Base-by-base conservation (phyloP, 441 rosid species). In the Dalechampia spathulata region DNA sequence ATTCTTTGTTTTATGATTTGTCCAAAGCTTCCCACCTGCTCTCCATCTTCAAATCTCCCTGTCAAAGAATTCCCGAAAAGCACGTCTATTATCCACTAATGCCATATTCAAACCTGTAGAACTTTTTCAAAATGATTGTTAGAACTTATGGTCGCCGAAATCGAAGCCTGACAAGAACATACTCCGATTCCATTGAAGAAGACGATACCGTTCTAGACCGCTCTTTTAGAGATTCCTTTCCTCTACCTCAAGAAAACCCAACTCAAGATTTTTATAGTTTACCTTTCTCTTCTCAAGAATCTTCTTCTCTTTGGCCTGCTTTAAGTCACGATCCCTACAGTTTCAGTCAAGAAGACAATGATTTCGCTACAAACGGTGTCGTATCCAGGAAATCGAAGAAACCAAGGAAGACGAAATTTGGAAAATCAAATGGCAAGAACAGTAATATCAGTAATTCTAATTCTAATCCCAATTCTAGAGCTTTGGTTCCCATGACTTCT, bases 71-170 rank as follows among this genome's bases (percentile, higher is more conserved):
- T 23, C 77, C 80, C 47, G 26, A 69, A 77, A 38, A 66, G 61
- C 80, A 86, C 83, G 58, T 58, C 1, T 30, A 37, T 27, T 57
- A 46, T 17, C 25, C 5, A 37, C n/a, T 14, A 17, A 37, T 43
- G 48, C 43, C 44, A 51, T 51, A 20, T 27, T 10, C 52, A 42
- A 41, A 6, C 16, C 16, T 22, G 12, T n/a, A 15, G 32, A 30
- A 17, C 23, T 50, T 40, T 38, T n/a, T 14, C 23, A n/a, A 32
- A 67, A 27, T 86, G 98, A 84, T 84, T 39, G 96, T 81, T 52
- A 76, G 96, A 62, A 92, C 90, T 1, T 92, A 91, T 83, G 95
- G 96, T 61, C 93, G 96, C 66, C 96, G 96, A 57, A 86, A 64
- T 65, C 72, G 85, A 47, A 78, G 77, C 27, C 56, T 78, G 26